Evolutionary conservation across 2,329 filamentous ascomycete genomes (phyloP).

Genomic region (Fusarium pseudograminearum): DNA sequence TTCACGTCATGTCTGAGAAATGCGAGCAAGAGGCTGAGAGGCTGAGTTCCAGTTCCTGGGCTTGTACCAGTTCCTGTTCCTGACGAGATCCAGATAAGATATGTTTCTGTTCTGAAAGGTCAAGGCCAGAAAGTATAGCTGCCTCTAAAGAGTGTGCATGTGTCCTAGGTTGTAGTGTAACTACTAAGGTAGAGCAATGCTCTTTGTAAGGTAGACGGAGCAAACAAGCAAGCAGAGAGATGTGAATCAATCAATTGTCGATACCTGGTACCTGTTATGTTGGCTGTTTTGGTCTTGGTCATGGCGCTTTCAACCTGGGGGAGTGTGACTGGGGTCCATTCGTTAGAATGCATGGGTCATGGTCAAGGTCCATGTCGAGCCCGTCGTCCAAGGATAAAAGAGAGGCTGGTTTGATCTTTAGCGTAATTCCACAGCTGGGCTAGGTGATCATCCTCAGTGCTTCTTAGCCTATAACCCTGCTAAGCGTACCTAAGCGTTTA

Average conservation of each 20-base stretch:
- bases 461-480: neutral
- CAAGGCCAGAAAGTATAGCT: neutral
- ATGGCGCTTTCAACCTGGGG: slow-evolving; percentile 38
- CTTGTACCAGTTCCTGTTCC: neutral
- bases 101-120: neutral
- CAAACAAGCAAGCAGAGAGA: neutral
- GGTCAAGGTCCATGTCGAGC: neutral
- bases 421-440: neutral
- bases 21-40: slow-evolving; percentile 38
- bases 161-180: neutral
- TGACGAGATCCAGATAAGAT: slow-evolving; percentile 16
- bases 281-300: slow-evolving; percentile 33
- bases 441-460: slow-evolving; percentile 3
- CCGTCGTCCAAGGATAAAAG: slow-evolving; percentile 1
- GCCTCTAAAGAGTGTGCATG: neutral
- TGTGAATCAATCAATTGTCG: neutral
- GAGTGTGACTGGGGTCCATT: slow-evolving; percentile 19
- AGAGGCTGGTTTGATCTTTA: slow-evolving; percentile 15
- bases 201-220: neutral
- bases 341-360: slow-evolving; percentile 3
- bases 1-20: slow-evolving; percentile 51
- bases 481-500: neutral
- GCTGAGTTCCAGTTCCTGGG: slow-evolving; percentile 33
- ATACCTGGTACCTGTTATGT: neutral
- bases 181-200: neutral